Evolutionary conservation across 1,139 yeast genomes (phyloP).

Genomic region (Pichia sp.): DNA sequence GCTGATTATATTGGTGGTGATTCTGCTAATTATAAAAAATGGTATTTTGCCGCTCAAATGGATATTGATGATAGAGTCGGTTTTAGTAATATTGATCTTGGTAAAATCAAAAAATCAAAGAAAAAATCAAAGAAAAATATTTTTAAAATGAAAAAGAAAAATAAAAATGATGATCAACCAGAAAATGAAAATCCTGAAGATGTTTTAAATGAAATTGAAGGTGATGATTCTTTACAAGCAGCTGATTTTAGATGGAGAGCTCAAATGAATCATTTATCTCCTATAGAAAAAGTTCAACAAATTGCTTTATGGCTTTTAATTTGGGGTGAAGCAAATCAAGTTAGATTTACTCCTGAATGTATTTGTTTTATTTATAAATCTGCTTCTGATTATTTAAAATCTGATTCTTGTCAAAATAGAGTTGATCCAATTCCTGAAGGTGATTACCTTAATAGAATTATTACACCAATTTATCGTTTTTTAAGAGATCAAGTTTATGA

Average conservation of each 20-base stretch:
- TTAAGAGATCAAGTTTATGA: conserved; percentile 94
- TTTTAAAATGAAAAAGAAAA: conserved; percentile 35
- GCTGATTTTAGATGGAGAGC: conserved; percentile 59
- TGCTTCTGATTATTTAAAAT: conserved; percentile 64
- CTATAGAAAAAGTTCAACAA: conserved; percentile 57
- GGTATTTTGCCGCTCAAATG: conserved; percentile 67
- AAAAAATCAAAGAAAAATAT: conserved; percentile 29
- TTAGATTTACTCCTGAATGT: conserved; percentile 82
- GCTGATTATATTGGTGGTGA: conserved; percentile 75
- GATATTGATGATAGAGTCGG: conserved; percentile 49
- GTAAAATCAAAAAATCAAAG: conserved; percentile 39
- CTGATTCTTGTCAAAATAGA: conserved; percentile 88
- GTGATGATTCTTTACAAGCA: conserved; percentile 49
- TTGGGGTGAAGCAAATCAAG: conserved; percentile 89
- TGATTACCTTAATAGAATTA: conserved; percentile 83
- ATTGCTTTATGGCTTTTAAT: conserved; percentile 64
- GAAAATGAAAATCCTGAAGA: conserved; percentile 33
- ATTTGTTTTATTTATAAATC: conserved; percentile 77
- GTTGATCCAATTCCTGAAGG: conserved; percentile 94
- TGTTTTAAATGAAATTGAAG: conserved; percentile 47
- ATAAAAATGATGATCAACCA: conserved; percentile 43
- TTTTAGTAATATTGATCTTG: conserved; percentile 44
- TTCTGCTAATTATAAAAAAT: conserved; percentile 57
- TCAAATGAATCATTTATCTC: conserved; percentile 50
- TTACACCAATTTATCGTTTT: conserved; percentile 87